phyloP scores from a whole-genome alignment of 1,284 basidiomycete species.

The Ustilago nuda region DNA sequence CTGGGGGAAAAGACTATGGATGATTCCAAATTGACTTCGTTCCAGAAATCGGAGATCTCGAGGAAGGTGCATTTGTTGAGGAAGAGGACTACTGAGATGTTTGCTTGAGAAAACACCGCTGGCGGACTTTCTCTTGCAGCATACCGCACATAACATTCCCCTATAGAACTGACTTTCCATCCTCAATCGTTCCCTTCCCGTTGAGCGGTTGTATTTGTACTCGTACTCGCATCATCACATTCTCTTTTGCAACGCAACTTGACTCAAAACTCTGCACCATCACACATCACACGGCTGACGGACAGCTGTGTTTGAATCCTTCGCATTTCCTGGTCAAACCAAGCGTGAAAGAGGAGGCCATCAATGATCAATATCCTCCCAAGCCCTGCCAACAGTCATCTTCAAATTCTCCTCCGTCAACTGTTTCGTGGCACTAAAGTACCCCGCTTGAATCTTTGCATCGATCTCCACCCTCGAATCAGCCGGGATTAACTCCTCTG shows the following conservation, averaged over 20 bases:
- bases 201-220: constrained; percentile 1
- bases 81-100: constrained; percentile 37
- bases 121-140: constrained; percentile 1
- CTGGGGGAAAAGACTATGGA: constrained; percentile 43
- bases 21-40: constrained; percentile 27
- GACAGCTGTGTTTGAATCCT: background rate
- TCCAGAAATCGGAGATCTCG: constrained; percentile 43
- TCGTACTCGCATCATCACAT: background rate
- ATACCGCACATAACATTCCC: background rate
- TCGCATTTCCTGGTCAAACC: background rate
- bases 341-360: background rate
- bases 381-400: constrained; percentile 81
- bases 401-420: constrained; percentile 54
- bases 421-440: constrained; percentile 53
- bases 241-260: constrained; percentile 2
- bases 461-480: constrained; percentile 61
- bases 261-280: constrained; percentile 1
- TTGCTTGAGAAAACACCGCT: constrained; percentile 15
- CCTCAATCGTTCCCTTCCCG: background rate
- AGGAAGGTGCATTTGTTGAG: constrained; percentile 34
- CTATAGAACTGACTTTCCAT: background rate
- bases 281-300: background rate
- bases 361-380: constrained; percentile 74
- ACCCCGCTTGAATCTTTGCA: constrained; percentile 81
- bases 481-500: constrained; percentile 58